Base-by-base conservation (phyloP, 306 rosid species). In the Comarum palustre region DNA sequence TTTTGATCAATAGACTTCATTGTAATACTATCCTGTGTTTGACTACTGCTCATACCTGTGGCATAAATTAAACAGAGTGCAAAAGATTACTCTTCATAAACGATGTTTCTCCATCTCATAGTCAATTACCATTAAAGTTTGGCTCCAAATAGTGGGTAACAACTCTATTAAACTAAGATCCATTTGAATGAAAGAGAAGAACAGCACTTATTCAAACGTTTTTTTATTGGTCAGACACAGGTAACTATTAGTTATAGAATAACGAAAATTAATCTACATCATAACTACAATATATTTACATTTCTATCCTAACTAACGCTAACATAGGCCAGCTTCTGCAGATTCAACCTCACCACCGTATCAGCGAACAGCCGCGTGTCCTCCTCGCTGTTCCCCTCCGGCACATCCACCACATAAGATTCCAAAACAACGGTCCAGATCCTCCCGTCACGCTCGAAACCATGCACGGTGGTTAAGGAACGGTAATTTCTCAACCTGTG, bases 261-360 rank as follows among this genome's bases (percentile, higher is more conserved):
- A n/a, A n/a, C n/a, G n/a, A n/a, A n/a, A n/a, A n/a, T n/a, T n/a
- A n/a, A n/a, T n/a, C n/a, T n/a, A n/a, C n/a, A n/a, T n/a, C n/a
- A n/a, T n/a, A n/a, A n/a, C n/a, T n/a, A n/a, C n/a, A n/a, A n/a
- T n/a, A n/a, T n/a, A n/a, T n/a, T n/a, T n/a, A n/a, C n/a, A n/a
- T n/a, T n/a, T n/a, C n/a, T n/a, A n/a, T n/a, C n/a, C n/a, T n/a
- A n/a, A n/a, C n/a, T n/a, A n/a, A n/a, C n/a, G n/a, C n/a, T n/a
- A n/a, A n/a, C n/a, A n/a, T n/a, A n/a, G n/a, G n/a, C n/a, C 27
- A 95, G 97, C 85, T 90, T 95, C 87, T 95, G 97, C 61, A 95
- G 88, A 77, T 95, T 95, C 80, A 91, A 82, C 83, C 52, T 91
- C 61, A 95, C 99, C 46, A 95, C 96, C 8, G 99, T 95, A 52